These are phyloP conservation scores for Corymbia calophylla DNA, from an alignment of 441 rosid genomes.

Conservation along the genomic window DNA sequence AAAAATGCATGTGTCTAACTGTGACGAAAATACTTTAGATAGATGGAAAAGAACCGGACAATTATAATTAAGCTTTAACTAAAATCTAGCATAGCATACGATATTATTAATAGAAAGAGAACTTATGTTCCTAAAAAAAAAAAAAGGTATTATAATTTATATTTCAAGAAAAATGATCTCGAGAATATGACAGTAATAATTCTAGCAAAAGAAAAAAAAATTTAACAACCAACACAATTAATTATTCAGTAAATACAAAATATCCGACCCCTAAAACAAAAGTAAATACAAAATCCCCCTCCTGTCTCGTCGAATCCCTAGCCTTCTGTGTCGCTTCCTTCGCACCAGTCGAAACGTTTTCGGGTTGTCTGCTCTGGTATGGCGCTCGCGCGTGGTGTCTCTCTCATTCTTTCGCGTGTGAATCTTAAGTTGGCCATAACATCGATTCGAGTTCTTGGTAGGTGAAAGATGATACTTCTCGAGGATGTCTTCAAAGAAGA, in stretches of 20 bases:
- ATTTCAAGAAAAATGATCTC: background rate
- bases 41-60: background rate
- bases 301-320: too few species aligned
- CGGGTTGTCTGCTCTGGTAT: background rate
- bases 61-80: background rate
- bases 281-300: too few species aligned
- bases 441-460: background rate
- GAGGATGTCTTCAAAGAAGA: constrained; percentile 13
- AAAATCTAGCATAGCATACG: background rate
- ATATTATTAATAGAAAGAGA: background rate
- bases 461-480: constrained; percentile 2
- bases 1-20: background rate
- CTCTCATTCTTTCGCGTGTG: background rate
- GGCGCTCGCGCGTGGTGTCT: background rate
- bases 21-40: too few species aligned
- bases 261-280: too few species aligned
- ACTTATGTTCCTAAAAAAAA: background rate
- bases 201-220: background rate
- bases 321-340: background rate
- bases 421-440: background rate
- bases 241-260: too few species aligned
- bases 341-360: background rate
- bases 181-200: background rate
- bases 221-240: too few species aligned
- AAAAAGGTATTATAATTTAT: background rate